phyloP scores from a whole-genome alignment of 2,329 filamentous ascomycete species.

The Pseudogymnoascus sp. region DNA sequence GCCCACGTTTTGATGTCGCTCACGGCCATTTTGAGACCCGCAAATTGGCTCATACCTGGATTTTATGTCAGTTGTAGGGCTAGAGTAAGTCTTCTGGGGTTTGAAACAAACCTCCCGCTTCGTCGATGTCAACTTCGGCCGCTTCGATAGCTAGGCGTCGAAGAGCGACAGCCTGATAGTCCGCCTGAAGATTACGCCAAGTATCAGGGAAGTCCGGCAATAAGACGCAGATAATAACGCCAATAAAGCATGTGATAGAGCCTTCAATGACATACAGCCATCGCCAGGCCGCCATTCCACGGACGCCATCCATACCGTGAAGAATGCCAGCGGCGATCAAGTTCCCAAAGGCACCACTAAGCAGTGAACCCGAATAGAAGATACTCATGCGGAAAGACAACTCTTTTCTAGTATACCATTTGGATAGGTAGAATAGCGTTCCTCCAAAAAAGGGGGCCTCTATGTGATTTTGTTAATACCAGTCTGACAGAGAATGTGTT shows the following conservation, averaged over 20 bases:
- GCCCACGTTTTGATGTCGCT: no score
- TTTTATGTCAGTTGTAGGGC: no score
- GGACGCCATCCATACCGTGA: conserved; percentile 39
- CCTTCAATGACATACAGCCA: conserved; percentile 45
- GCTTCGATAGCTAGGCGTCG: no score
- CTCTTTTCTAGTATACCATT: conserved; percentile 35
- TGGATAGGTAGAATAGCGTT: conserved; percentile 32
- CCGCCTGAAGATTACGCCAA: no score
- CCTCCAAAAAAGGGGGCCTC: conserved; percentile 25
- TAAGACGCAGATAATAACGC: conserved; percentile 28
- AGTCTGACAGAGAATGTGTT: no score
- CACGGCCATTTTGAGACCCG: no score
- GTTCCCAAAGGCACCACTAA: conserved; percentile 41
- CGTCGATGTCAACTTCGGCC: no score
- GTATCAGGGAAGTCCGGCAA: conserved; percentile 37
- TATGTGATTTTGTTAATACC: no score
- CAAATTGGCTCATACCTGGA: no score
- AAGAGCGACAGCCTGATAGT: no score
- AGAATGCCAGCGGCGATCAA: conserved; percentile 42
- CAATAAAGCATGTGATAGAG: conserved; percentile 34
- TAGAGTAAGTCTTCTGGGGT: no score
- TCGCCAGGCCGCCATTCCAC: conserved; percentile 42
- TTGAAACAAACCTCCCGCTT: no score
- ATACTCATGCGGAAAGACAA: conserved; percentile 32
- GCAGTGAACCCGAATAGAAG: conserved; percentile 31